Evolutionary conservation across 2,329 filamentous ascomycete species (phyloP).

Genomic region (Domatiomyces globalis): DNA sequence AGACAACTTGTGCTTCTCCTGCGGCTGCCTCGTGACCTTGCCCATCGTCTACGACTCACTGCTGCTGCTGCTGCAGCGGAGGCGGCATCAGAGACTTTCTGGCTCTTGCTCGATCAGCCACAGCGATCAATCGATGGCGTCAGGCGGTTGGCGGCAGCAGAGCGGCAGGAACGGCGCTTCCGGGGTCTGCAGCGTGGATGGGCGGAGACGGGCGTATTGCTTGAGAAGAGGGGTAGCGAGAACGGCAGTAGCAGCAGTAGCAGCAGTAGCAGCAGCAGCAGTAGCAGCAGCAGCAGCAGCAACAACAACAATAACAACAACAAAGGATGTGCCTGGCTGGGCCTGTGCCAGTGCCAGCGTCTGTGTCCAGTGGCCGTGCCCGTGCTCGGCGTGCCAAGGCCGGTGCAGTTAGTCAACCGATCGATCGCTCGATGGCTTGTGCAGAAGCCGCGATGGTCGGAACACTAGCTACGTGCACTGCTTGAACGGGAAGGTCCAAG

Average conservation of each 20-base stretch:
- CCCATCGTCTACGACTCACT: conserved; percentile 26
- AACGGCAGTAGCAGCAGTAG: too few relatives aligned
- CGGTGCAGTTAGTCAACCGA: not conserved
- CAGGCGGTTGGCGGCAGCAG: not conserved
- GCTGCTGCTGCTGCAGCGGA: conserved; percentile 7
- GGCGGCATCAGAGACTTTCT: conserved; percentile 9
- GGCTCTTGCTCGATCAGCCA: not conserved
- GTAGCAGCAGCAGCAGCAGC: too few relatives aligned
- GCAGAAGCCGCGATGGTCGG: not conserved
- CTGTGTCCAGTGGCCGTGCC: not conserved
- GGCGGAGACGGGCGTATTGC: not conserved
- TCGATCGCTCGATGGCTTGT: not conserved
- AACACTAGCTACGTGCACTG: not conserved
- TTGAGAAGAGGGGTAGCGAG: not conserved
- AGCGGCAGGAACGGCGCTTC: not conserved
- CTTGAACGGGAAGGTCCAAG: not conserved
- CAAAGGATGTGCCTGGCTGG: not conserved
- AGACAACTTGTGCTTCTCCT: conserved; percentile 38
- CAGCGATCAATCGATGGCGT: not conserved
- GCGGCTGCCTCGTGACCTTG: conserved; percentile 40
- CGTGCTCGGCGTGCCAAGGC: too few relatives aligned
- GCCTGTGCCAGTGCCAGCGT: not conserved
- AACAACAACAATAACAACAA: not conserved
- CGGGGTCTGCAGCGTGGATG: not conserved
- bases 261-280: too few relatives aligned